Percentiles rank a stretch among this genome's conserved stretches.
Conservation (phyloP, 352 stramenopile genomes). For the Globisporangium irregulare region DNA sequence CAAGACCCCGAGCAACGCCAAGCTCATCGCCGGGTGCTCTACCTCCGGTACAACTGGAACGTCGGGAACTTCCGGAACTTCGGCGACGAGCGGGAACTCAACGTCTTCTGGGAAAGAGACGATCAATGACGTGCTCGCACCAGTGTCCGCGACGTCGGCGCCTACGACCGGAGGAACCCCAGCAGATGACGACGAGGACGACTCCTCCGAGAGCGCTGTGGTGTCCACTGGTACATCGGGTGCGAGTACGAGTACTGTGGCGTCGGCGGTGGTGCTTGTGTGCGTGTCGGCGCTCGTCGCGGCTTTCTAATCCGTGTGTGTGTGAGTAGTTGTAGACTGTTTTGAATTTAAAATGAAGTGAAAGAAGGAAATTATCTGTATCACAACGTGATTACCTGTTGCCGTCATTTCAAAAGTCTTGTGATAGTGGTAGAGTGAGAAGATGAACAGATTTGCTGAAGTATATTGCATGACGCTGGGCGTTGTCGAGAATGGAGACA, state of each 20-base stretch:
- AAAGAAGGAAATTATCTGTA: background rate
- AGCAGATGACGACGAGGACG: constrained; percentile 58
- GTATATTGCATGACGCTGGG: background rate
- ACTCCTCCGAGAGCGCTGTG: constrained; percentile 46
- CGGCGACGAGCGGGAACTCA: constrained; percentile 12
- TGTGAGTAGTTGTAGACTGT: background rate
- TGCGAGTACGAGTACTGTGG: constrained; percentile 11
- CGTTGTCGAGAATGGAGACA: background rate
- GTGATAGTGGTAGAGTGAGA: background rate
- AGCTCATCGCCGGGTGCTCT: constrained; percentile 47
- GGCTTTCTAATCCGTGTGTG: constrained; percentile 17
- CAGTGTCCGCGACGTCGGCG: constrained; percentile 23
- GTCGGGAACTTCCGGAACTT: background rate
- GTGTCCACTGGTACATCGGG: constrained; percentile 18
- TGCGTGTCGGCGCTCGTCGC: constrained; percentile 12
- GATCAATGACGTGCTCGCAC: constrained; percentile 29
- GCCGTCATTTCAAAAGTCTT: background rate
- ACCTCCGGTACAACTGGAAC: constrained; percentile 3
- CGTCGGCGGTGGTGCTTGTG: constrained; percentile 6
- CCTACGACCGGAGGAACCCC: constrained; percentile 19
- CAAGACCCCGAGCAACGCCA: constrained; percentile 48
- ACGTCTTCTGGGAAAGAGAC: constrained; percentile 18
- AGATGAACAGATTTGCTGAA: background rate
- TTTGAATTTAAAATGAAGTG: constrained; percentile 1
- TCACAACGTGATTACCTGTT: background rate